These are phyloP conservation scores for Colletotrichum phormii DNA, from an alignment of 2,329 filamentous ascomycete species.

Conservation along the genomic window DNA sequence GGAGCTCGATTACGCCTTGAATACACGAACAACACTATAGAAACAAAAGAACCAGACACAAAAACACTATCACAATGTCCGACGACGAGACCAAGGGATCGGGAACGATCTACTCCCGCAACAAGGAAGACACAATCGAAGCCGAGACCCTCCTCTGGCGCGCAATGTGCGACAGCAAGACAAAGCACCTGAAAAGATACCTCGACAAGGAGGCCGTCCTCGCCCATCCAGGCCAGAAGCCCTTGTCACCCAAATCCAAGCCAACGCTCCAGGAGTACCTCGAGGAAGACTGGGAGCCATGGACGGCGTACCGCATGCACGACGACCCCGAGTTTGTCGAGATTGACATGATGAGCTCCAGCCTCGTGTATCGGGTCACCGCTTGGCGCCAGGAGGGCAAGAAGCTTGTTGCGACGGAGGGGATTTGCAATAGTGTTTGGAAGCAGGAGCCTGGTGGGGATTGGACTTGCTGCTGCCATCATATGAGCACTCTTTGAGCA, in stretches of 20 bases:
- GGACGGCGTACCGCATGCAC: slow-evolving; percentile 50
- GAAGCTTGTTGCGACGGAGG: slow-evolving; percentile 48
- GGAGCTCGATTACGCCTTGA: too few species aligned
- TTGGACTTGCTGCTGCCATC: slow-evolving; percentile 49
- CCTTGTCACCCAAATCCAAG: slow-evolving; percentile 47
- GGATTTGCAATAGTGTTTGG: slow-evolving; percentile 48
- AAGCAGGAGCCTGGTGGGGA: slow-evolving; percentile 48
- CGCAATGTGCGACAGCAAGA: slow-evolving; percentile 47
- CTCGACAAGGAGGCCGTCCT: slow-evolving; percentile 48
- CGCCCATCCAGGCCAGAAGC: slow-evolving; percentile 45
- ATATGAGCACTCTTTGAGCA: slow-evolving; percentile 41
- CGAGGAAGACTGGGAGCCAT: slow-evolving; percentile 48
- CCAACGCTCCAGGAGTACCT: slow-evolving; percentile 47
- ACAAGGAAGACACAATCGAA: slow-evolving; percentile 50
- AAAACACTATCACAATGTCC: slow-evolving; percentile 16
- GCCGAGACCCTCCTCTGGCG: slow-evolving; percentile 50
- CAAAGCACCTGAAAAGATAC: slow-evolving; percentile 47
- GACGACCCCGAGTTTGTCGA: slow-evolving; percentile 50
- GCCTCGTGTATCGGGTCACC: slow-evolving; percentile 47
- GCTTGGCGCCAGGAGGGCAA: slow-evolving; percentile 44
- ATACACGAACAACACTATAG: not conserved
- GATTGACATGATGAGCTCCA: slow-evolving; percentile 51
- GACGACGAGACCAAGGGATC: slow-evolving; percentile 24
- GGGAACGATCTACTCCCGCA: slow-evolving; percentile 46
- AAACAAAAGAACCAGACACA: not conserved